A percentile compares a stretch with the other conserved stretches of the same genome.
phyloP scores from a whole-genome alignment of 2,329 filamentous ascomycete genomes.

The Thelonectria discophora region DNA sequence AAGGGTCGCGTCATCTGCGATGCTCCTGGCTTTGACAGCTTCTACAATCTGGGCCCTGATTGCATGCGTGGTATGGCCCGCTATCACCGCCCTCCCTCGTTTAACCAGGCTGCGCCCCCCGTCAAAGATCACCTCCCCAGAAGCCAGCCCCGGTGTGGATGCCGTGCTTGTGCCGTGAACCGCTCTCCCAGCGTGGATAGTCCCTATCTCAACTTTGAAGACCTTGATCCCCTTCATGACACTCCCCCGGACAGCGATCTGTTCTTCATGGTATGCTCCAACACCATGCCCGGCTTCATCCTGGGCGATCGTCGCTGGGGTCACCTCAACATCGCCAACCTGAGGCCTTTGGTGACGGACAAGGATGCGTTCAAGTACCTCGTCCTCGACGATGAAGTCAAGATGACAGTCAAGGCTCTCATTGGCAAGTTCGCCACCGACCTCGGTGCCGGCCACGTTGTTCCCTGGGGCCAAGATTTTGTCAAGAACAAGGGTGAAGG shows the following conservation, averaged over 20 bases:
- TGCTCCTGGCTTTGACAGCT: constrained; percentile 52
- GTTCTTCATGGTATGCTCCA: constrained; percentile 55
- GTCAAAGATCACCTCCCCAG: constrained; percentile 52
- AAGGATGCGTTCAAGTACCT: constrained; percentile 60
- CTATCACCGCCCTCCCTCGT: constrained; percentile 24
- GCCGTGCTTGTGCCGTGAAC: constrained; percentile 46
- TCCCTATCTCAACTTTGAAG: constrained; percentile 52
- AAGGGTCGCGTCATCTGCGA: constrained; percentile 55
- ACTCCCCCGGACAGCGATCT: constrained; percentile 51
- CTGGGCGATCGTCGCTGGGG: constrained; percentile 57
- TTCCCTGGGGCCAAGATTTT: constrained; percentile 58
- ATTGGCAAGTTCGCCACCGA: constrained; percentile 57
- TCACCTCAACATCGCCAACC: constrained; percentile 50
- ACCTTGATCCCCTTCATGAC: constrained; percentile 49
- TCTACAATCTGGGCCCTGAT: constrained; percentile 42
- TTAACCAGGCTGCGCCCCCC: constrained; percentile 26
- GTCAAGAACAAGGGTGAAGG: constrained; percentile 61
- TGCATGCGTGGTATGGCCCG: constrained; percentile 27
- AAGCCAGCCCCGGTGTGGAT: constrained; percentile 54
- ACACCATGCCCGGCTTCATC: constrained; percentile 58
- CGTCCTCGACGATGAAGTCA: constrained; percentile 58
- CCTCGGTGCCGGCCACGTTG: constrained; percentile 48
- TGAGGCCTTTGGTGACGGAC: constrained; percentile 54
- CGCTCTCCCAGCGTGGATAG: constrained; percentile 39
- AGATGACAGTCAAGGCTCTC: constrained; percentile 57